phyloP scores from a whole-genome alignment of 1,284 basidiomycete species.

The Ustilago hordei region DNA sequence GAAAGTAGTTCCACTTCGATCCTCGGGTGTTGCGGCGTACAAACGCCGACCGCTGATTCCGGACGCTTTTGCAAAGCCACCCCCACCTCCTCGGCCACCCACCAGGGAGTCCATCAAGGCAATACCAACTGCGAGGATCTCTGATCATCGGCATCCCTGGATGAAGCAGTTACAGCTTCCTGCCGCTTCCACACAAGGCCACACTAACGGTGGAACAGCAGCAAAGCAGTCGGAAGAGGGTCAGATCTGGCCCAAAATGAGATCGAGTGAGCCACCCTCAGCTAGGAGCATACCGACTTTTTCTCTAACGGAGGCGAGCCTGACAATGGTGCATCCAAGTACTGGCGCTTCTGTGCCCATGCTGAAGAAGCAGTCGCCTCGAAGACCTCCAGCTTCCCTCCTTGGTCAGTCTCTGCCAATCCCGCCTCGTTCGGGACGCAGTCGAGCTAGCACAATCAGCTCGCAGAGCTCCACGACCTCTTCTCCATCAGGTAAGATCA shows the following conservation, averaged over 20 bases:
- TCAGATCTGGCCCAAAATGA: slow-evolving; percentile 26
- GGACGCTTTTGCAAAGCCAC: slow-evolving; percentile 18
- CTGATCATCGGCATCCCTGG: slow-evolving; percentile 42
- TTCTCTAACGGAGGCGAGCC: slow-evolving; percentile 27
- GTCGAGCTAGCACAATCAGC: slow-evolving; percentile 47
- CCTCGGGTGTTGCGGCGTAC: background rate
- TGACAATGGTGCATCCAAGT: slow-evolving; percentile 2
- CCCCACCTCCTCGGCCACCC: background rate
- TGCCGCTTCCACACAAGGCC: background rate
- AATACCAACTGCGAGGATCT: slow-evolving; percentile 18
- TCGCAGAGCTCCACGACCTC: slow-evolving; percentile 42
- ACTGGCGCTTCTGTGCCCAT: background rate
- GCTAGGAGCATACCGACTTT: slow-evolving; percentile 9
- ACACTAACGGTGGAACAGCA: background rate
- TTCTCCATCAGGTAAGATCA: slow-evolving; percentile 40
- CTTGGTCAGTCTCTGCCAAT: slow-evolving; percentile 43
- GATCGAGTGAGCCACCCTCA: background rate
- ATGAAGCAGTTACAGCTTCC: slow-evolving; percentile 45
- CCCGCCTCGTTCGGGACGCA: slow-evolving; percentile 36
- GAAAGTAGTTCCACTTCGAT: slow-evolving; percentile 29
- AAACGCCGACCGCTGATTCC: slow-evolving; percentile 41
- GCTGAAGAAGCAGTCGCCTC: slow-evolving; percentile 1
- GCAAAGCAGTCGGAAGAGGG: background rate
- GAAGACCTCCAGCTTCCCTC: slow-evolving; percentile 35
- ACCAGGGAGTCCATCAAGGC: background rate